A percentile compares a stretch with the other conserved stretches of the same genome.
These are phyloP conservation scores for Pisolithus orientalis DNA, from an alignment of 768 basidiomycete species.

Conservation along the genomic window DNA sequence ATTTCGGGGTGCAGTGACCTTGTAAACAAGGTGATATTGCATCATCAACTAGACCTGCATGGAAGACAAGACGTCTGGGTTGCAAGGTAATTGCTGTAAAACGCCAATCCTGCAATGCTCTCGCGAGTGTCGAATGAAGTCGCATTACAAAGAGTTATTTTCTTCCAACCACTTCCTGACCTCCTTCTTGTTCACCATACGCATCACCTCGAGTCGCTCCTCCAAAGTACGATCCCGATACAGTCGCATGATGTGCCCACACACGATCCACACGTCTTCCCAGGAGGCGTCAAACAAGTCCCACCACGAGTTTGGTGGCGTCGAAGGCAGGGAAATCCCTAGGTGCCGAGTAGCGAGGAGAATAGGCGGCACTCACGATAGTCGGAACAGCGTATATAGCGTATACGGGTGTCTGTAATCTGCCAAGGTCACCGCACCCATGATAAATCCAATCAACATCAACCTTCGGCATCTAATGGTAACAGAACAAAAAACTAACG, in stretches of 20 bases:
- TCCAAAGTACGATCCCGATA: constrained; percentile 50
- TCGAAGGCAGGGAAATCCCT: constrained; percentile 67
- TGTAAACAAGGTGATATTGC: background rate
- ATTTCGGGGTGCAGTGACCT: background rate
- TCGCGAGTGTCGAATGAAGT: background rate
- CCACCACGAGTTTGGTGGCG: constrained; percentile 81
- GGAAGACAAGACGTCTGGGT: too few relatives aligned
- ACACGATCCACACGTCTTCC: constrained; percentile 84
- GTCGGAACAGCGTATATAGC: constrained; percentile 84
- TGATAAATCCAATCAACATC: constrained; percentile 2
- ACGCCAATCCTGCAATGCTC: too few relatives aligned
- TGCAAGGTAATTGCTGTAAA: too few relatives aligned
- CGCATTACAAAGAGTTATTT: constrained; percentile 13
- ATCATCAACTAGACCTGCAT: background rate
- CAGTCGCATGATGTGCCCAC: constrained; percentile 78
- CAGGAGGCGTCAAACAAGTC: constrained; percentile 86
- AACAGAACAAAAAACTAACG: constrained; percentile 47
- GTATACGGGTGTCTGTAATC: constrained; percentile 91
- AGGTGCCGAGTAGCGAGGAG: constrained; percentile 70
- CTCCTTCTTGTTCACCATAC: constrained; percentile 67
- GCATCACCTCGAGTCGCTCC: constrained; percentile 44
- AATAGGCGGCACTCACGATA: constrained; percentile 86
- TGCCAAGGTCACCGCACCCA: constrained; percentile 23
- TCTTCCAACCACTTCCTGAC: constrained; percentile 81
- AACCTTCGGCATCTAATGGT: background rate